A percentile compares a stretch with the other conserved stretches of the same genome.
These are phyloP conservation scores for Hamamelis virginiana DNA, from an alignment of 164 flowering plant species.

Conservation along the genomic window DNA sequence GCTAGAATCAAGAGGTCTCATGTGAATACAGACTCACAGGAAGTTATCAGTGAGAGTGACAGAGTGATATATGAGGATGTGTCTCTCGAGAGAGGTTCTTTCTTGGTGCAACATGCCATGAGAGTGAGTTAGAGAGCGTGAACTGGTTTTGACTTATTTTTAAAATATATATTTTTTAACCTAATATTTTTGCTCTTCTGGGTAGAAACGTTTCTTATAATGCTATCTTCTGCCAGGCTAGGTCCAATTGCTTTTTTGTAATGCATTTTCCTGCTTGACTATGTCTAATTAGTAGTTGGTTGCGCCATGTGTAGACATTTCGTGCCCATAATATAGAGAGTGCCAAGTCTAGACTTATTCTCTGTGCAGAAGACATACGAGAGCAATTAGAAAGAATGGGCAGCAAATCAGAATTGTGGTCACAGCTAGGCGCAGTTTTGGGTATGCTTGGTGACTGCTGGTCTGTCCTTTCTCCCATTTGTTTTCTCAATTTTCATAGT, in stretches of 20 bases:
- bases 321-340: slow-evolving; percentile 84
- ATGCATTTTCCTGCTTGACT: too few relatives aligned
- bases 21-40: slow-evolving; percentile 31
- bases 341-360: slow-evolving; percentile 87
- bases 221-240: too few relatives aligned
- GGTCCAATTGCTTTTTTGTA: too few relatives aligned
- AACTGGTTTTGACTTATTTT: too few relatives aligned
- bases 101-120: too few relatives aligned
- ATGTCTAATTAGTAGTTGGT: too few relatives aligned
- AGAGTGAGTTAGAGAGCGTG: too few relatives aligned
- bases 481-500: slow-evolving; percentile 1
- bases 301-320: slow-evolving; percentile 62
- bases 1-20: slow-evolving; percentile 86
- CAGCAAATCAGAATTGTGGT: slow-evolving; percentile 74
- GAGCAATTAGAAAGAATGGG: slow-evolving; percentile 69
- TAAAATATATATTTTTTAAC: too few relatives aligned
- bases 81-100: too few relatives aligned
- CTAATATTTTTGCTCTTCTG: too few relatives aligned
- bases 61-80: slow-evolving; percentile 84
- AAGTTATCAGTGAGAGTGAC: slow-evolving; percentile 34
- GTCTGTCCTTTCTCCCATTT: slow-evolving; percentile 33
- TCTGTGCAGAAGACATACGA: too few relatives aligned
- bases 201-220: too few relatives aligned
- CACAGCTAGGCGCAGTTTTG: slow-evolving; percentile 95
- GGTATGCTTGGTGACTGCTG: slow-evolving; percentile 99